These are phyloP conservation scores for Begonia peltatifolia DNA, from an alignment of 306 rosid species.

Conservation along the genomic window DNA sequence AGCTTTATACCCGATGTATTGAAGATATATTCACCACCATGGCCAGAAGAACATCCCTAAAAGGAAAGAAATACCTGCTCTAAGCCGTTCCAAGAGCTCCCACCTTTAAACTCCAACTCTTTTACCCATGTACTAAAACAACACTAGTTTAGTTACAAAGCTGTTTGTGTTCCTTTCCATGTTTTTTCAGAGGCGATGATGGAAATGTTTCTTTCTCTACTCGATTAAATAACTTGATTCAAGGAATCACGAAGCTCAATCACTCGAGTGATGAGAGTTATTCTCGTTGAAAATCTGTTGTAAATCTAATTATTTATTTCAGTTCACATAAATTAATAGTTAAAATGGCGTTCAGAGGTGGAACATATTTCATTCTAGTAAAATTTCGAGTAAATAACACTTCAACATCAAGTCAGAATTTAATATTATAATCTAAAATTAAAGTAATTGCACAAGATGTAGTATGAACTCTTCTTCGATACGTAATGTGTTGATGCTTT, in stretches of 20 bases:
- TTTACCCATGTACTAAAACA: constrained; percentile 41
- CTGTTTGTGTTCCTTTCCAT: constrained; percentile 26
- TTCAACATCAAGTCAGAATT: no score
- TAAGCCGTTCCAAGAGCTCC: constrained; percentile 61
- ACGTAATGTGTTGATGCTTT: no score
- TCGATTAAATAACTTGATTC: background rate
- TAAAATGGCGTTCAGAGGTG: constrained; percentile 62
- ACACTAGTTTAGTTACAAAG: constrained; percentile 13
- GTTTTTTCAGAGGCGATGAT: constrained; percentile 21
- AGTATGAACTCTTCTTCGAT: no score
- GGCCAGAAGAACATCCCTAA: constrained; percentile 18
- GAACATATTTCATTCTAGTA: constrained; percentile 42
- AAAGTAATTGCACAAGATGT: no score
- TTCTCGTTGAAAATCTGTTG: background rate
- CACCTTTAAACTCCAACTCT: constrained; percentile 46
- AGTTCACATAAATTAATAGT: constrained; percentile 30
- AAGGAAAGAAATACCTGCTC: constrained; percentile 83
- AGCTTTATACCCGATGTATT: constrained; percentile 11
- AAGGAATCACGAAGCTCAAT: no score
- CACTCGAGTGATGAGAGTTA: background rate
- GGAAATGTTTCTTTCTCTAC: constrained; percentile 11
- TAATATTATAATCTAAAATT: no score
- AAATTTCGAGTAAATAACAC: constrained; percentile 2
- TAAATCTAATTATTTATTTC: constrained; percentile 5
- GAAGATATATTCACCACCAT: no score